These are phyloP conservation scores for Sclerotinia glacialis DNA, from an alignment of 2,329 filamentous ascomycete species.

Conservation along the genomic window DNA sequence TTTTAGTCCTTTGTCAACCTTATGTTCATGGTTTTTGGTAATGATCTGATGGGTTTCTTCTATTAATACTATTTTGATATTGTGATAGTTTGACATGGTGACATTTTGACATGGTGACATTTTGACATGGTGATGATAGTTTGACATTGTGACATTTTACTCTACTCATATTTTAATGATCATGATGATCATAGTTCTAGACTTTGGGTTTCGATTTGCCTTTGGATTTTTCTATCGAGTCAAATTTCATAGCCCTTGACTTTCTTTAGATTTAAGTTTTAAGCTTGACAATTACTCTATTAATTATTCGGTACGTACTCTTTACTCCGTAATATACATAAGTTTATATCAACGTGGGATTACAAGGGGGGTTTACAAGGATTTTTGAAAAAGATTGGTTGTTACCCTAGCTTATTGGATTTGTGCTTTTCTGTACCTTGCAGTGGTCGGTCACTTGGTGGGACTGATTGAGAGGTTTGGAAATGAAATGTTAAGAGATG, in stretches of 20 bases:
- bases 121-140: no score
- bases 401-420: no score
- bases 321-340: neutral
- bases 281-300: neutral
- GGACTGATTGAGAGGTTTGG: neutral
- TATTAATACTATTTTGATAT: neutral
- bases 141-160: no score
- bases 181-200: constrained; percentile 8
- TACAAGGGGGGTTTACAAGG: neutral
- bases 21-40: neutral
- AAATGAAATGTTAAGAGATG: no score
- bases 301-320: no score
- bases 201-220: neutral
- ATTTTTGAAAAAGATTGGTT: neutral
- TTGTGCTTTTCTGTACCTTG: neutral
- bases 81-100: no score
- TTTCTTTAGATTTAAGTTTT: no score
- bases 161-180: no score
- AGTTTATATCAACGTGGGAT: neutral
- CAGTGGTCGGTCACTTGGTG: neutral
- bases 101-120: no score
- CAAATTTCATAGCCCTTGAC: neutral
- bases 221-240: constrained; percentile 1
- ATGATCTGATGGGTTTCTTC: neutral
- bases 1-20: neutral